Evolutionary conservation across 257 asterid genomes (phyloP), one percentile per base, ranked within the genome.

Genomic region (Scutellaria galericulata): DNA sequence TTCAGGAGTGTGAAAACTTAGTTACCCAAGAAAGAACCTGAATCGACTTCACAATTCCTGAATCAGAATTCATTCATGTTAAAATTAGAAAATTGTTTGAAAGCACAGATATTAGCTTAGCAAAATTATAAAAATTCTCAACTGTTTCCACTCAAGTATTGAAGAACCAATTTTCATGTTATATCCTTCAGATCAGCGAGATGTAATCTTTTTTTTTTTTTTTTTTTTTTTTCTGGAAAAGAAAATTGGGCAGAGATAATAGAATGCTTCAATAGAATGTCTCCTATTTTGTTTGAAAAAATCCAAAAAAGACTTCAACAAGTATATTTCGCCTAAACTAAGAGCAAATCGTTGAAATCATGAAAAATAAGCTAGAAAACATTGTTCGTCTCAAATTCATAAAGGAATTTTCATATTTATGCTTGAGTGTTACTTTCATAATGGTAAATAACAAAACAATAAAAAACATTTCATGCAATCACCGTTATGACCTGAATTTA

Each of bases 41-140:
- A 66, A 27, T 47, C 65, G 66, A 63, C 48, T 48, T 68, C 62
- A 13, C 37, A 64, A 59, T 42, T 70, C 84, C 85, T 83, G 75
- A 18, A 54, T 47, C 65, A 75, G 31, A 70, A 57, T 56, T 48
- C 64, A 41, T 57, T 27, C 54, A 47, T 7, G 18, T 54, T 8
- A 47, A 55, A 41, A 18, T 71, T 14, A 57, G 13, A 54, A 27
- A n/a, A 42, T 0, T 31, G 39, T 55, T 55, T 10, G 44, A 11
- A 63, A 44, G 7, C 58, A 24, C 27, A 24, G 27, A 1, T 24
- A 24, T 24, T 24, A 24, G 27, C 27, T 2, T 24, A 24, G 27
- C 27, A 24, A 24, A 24, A 2, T 24, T 24, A 24, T 24, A 24
- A 24, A 24, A 24, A 24, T 24, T 24, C 27, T 2, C 1, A 24